These are phyloP conservation scores for Clonostachys sp. DNA, from an alignment of 2,329 filamentous ascomycete species.

Conservation along the genomic window DNA sequence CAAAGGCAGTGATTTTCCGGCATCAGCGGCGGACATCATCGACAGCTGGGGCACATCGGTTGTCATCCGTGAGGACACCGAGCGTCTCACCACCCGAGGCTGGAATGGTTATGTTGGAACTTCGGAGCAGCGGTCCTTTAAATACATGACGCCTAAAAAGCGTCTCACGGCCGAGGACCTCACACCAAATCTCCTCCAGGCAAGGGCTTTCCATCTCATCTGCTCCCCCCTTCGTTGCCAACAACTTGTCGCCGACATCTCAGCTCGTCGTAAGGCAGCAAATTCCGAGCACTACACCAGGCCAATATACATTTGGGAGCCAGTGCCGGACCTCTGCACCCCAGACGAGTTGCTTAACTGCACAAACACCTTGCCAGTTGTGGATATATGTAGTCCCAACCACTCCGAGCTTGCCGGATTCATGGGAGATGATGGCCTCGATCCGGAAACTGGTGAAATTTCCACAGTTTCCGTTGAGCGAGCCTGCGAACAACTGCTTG, in stretches of 20 bases:
- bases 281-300: constrained; percentile 32
- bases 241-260: constrained; percentile 68
- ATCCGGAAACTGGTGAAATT: constrained; percentile 49
- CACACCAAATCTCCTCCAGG: constrained; percentile 58
- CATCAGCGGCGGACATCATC: constrained; percentile 57
- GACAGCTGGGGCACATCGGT: constrained; percentile 72
- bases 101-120: constrained; percentile 85
- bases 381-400: constrained; percentile 72
- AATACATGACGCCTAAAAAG: constrained; percentile 82
- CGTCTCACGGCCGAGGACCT: constrained; percentile 73
- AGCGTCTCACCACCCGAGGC: constrained; percentile 76
- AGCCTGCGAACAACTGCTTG: constrained; percentile 57
- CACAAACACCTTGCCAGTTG: constrained; percentile 56
- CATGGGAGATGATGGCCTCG: constrained; percentile 60
- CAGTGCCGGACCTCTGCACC: constrained; percentile 82
- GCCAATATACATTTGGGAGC: constrained; percentile 90
- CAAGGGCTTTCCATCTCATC: constrained; percentile 81
- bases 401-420: constrained; percentile 83
- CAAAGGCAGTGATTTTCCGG: constrained; percentile 81
- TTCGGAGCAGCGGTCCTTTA: constrained; percentile 66
- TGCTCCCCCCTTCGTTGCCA: constrained; percentile 77
- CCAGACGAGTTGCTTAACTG: constrained; percentile 62
- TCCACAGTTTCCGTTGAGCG: constrained; percentile 49
- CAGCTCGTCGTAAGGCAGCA: constrained; percentile 42
- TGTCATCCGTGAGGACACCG: constrained; percentile 59